Conservation (phyloP, 768 basidiomycete species). For the Mycena crocata region DNA sequence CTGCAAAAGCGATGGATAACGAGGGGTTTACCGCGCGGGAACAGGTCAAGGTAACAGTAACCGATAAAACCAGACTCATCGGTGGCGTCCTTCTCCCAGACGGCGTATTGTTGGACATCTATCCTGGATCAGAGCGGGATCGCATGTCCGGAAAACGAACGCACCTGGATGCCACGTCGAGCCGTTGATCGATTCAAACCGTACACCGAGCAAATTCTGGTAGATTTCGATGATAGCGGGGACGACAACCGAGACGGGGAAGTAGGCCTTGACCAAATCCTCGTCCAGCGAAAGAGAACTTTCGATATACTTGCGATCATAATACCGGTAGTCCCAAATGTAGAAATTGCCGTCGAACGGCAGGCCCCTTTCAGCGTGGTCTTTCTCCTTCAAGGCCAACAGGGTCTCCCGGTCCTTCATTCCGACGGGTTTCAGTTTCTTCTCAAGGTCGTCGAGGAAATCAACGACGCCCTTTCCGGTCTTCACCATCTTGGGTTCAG, state of each 20-base stretch:
- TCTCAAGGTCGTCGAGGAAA: constrained; percentile 82
- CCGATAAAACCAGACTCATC: constrained; percentile 82
- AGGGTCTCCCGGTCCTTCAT: constrained; percentile 74
- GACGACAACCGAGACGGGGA: constrained; percentile 87
- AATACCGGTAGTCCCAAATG: constrained; percentile 89
- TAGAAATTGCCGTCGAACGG: constrained; percentile 81
- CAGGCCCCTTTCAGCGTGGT: constrained; percentile 68
- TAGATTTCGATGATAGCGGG: constrained; percentile 87
- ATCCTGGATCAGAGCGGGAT: constrained; percentile 15
- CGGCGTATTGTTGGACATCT: constrained; percentile 88
- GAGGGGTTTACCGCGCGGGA: constrained; percentile 73
- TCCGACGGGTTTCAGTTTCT: constrained; percentile 79
- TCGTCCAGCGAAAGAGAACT: constrained; percentile 78
- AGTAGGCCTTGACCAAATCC: constrained; percentile 86
- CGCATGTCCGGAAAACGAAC: constrained; percentile 22
- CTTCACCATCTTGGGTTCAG: constrained; percentile 91
- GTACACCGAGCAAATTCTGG: constrained; percentile 82
- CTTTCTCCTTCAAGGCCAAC: constrained; percentile 79
- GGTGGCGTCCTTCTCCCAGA: constrained; percentile 85
- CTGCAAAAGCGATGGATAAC: constrained; percentile 7
- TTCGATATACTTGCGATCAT: constrained; percentile 75
- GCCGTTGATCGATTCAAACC: constrained; percentile 73
- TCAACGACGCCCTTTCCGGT: constrained; percentile 68
- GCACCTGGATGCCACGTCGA: constrained; percentile 85
- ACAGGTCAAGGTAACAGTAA: constrained; percentile 89